These are phyloP conservation scores for Selenicereus undatus DNA, from an alignment of 148 eudicot species.

Conservation along the genomic window DNA sequence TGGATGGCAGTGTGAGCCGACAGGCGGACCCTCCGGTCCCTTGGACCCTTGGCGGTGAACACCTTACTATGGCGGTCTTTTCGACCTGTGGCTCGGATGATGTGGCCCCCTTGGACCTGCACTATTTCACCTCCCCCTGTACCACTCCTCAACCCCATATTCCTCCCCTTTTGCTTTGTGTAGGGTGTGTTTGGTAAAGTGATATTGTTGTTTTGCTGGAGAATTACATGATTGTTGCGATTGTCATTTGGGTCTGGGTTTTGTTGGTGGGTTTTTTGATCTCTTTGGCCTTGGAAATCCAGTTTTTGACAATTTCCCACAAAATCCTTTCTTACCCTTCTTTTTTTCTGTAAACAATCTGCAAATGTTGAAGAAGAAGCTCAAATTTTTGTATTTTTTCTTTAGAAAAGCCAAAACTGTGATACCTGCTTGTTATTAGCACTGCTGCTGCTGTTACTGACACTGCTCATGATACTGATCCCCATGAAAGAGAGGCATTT, in stretches of 20 bases:
- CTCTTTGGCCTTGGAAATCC: constrained; percentile 25
- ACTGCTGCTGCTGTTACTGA: constrained; percentile 4
- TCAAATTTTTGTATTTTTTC: neutral
- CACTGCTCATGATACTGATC: constrained; percentile 23
- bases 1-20: constrained; percentile 49
- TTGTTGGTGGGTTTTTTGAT: neutral
- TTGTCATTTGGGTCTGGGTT: neutral
- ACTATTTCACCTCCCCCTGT: constrained; percentile 31
- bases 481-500: constrained; percentile 27
- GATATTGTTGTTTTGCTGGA: constrained; percentile 1
- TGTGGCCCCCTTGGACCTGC: constrained; percentile 41
- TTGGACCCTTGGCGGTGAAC: constrained; percentile 40
- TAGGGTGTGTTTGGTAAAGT: neutral
- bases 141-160: constrained; percentile 25
- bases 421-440: constrained; percentile 23
- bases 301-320: constrained; percentile 12
- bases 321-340: neutral
- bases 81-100: constrained; percentile 37
- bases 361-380: neutral
- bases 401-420: constrained; percentile 26
- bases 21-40: constrained; percentile 39
- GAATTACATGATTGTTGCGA: neutral
- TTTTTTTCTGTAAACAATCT: neutral
- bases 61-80: constrained; percentile 46
- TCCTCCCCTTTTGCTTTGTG: constrained; percentile 14